phyloP scores from a whole-genome alignment of 106 monocot genomes.

The Vanilla planifolia region DNA sequence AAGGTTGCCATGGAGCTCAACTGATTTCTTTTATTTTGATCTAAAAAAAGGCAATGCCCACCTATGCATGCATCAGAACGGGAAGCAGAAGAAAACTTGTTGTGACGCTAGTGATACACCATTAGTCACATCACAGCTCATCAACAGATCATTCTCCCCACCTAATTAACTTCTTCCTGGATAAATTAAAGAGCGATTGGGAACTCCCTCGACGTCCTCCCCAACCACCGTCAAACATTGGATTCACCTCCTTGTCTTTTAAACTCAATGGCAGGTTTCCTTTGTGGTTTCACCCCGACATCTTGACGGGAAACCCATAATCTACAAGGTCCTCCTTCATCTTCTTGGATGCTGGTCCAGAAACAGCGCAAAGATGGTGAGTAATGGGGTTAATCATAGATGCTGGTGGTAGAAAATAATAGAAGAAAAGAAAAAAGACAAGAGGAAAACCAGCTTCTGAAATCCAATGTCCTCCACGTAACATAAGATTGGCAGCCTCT shows the following conservation, averaged over 20 bases:
- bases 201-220: background rate
- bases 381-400: no score
- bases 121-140: conserved; percentile 1
- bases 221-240: background rate
- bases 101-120: no score
- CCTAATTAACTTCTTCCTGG: background rate
- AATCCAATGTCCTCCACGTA: background rate
- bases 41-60: no score
- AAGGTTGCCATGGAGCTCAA: no score
- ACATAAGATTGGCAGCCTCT: background rate
- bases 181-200: background rate
- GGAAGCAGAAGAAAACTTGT: no score
- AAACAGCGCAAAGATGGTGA: no score
- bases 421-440: background rate
- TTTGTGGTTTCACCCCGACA: no score
- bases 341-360: no score
- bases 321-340: background rate
- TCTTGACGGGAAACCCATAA: no score
- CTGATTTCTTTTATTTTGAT: no score
- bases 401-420: background rate
- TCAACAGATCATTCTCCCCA: background rate
- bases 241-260: background rate
- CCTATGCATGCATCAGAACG: no score
- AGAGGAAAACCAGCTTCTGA: background rate
- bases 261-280: no score